Evolutionary conservation across 306 rosid genomes (phyloP).

Genomic region (Prinsepia uniflora): DNA sequence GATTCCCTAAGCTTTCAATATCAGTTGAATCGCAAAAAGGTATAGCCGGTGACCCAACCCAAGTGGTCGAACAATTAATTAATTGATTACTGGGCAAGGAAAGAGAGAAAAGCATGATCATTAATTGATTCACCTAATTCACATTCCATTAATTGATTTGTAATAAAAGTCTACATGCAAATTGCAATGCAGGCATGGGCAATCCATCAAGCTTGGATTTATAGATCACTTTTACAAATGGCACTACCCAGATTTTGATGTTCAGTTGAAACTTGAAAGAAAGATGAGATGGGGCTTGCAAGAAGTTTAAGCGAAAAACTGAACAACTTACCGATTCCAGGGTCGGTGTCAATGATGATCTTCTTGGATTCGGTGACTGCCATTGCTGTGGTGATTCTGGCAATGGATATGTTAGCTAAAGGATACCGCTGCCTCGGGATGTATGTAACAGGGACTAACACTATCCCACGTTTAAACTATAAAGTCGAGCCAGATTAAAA

Average conservation of each 20-base stretch:
- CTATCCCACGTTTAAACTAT: too few relatives aligned
- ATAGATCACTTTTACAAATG: neutral
- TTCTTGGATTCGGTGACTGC: slow-evolving; percentile 52
- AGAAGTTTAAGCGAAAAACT: neutral
- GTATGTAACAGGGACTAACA: too few relatives aligned
- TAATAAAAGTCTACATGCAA: neutral
- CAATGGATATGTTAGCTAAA: too few relatives aligned
- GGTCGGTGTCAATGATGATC: slow-evolving; percentile 92
- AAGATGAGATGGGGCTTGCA: neutral
- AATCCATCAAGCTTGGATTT: neutral
- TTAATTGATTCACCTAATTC: neutral
- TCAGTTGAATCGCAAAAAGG: neutral
- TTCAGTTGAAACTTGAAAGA: neutral
- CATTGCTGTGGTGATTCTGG: slow-evolving; percentile 2
- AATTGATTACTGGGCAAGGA: neutral
- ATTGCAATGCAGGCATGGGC: neutral
- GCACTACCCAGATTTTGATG: neutral
- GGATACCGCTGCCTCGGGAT: too few relatives aligned
- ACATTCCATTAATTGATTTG: neutral
- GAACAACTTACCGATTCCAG: slow-evolving; percentile 70
- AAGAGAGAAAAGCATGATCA: neutral
- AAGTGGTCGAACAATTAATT: neutral
- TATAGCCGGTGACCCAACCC: neutral
- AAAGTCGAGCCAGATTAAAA: too few relatives aligned
- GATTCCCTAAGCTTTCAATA: neutral